These are phyloP conservation scores for Suillus variegatus DNA, from an alignment of 768 basidiomycete species.

Conservation along the genomic window DNA sequence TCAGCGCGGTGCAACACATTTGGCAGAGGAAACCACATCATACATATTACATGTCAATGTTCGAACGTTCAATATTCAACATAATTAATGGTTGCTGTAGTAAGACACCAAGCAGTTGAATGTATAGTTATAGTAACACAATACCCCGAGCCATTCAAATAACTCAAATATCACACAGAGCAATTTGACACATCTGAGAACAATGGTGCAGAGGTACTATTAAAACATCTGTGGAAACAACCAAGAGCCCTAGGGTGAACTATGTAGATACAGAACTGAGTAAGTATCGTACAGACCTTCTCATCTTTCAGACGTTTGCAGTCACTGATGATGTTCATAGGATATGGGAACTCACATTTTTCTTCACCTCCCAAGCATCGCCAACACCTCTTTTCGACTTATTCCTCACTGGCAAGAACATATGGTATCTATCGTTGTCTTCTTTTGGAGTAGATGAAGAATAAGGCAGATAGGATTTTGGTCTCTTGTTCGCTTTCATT, in stretches of 20 bases:
- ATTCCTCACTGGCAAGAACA: conserved; percentile 46
- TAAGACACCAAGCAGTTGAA: conserved; percentile 7
- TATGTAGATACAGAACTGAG: conserved; percentile 64
- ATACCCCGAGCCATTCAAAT: conserved; percentile 90
- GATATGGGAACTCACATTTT: conserved; percentile 65
- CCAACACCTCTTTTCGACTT: conserved; percentile 81
- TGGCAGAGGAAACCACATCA: conserved; percentile 76
- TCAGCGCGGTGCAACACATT: conserved; percentile 45
- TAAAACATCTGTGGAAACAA: conserved; percentile 88
- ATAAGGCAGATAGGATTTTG: conserved; percentile 35
- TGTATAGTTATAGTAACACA: conserved; percentile 2
- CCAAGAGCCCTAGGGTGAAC: conserved; percentile 89
- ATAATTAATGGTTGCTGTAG: conserved; percentile 64
- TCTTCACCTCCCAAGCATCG: conserved; percentile 80
- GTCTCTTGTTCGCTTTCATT: conserved; percentile 39
- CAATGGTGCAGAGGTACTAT: conserved; percentile 82
- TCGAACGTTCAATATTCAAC: conserved; percentile 43
- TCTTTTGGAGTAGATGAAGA: conserved; percentile 24
- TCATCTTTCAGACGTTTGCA: conserved; percentile 70
- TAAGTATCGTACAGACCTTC: conserved; percentile 67
- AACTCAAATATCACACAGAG: too few relatives aligned
- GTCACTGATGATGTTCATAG: neutral
- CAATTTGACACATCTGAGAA: conserved; percentile 93
- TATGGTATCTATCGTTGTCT: conserved; percentile 51
- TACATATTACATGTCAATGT: conserved; percentile 75